A percentile compares a stretch with the other conserved stretches of the same genome.
Conservation (phyloP, 2,329 filamentous ascomycete species). For the Aureobasidium uvarum region DNA sequence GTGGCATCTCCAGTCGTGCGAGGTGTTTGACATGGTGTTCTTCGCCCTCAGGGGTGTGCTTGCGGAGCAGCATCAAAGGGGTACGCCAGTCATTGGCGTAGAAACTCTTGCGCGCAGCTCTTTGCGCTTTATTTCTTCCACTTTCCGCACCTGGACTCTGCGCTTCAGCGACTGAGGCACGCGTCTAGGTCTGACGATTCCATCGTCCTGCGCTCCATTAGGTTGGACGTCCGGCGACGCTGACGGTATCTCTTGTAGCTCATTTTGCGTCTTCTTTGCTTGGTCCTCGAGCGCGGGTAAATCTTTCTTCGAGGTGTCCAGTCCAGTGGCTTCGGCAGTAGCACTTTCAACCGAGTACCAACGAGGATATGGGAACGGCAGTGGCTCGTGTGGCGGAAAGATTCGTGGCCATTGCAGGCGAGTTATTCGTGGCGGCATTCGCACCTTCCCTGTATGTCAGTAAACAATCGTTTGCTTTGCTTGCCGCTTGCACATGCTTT, state of each 20-base stretch:
- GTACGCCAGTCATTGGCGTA: constrained; percentile 22
- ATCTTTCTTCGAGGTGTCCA: neutral
- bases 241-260: neutral
- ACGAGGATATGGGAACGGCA: constrained; percentile 18
- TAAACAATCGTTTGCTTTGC: neutral
- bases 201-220: neutral
- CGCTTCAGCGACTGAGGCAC: neutral
- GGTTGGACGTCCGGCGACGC: too few species aligned
- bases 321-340: neutral
- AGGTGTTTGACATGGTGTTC: constrained; percentile 24
- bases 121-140: constrained; percentile 1
- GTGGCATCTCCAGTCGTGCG: constrained; percentile 14
- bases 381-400: neutral
- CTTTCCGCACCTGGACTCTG: neutral
- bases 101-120: neutral
- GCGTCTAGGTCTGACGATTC: neutral
- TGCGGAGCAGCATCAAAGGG: constrained; percentile 1
- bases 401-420: constrained; percentile 19
- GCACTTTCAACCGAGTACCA: constrained; percentile 3
- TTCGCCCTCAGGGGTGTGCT: constrained; percentile 4
- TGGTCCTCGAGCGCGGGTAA: neutral
- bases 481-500: neutral
- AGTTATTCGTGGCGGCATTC: constrained; percentile 22
- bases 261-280: neutral
- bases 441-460: neutral